Conservation (phyloP, 176 grass and related monocot species). For the Bromus sterilis region DNA sequence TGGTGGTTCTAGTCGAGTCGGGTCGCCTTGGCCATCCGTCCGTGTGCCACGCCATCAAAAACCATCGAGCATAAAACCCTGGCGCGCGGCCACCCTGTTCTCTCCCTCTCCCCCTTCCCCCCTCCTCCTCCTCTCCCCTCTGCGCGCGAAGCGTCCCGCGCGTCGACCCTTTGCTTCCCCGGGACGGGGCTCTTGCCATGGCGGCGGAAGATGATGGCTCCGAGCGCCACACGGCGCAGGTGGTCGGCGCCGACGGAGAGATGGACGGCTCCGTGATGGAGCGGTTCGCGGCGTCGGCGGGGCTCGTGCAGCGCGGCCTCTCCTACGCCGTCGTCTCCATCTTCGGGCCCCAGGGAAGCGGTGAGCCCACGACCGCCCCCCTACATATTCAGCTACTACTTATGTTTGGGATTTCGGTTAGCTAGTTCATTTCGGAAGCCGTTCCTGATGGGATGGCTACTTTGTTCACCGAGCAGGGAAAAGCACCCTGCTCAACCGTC, state of each 20-base stretch:
- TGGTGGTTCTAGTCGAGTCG: background rate
- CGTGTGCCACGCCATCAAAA: background rate
- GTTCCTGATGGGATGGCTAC: background rate
- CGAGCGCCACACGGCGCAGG: conserved; percentile 48
- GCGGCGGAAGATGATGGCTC: background rate
- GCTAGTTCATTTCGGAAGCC: background rate
- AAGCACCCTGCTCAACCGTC: conserved; percentile 85
- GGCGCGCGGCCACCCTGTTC: background rate
- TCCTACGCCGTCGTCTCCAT: conserved; percentile 90
- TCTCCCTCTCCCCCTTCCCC: background rate
- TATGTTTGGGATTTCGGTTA: background rate
- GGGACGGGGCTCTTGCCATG: background rate
- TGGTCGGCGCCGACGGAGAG: conserved; percentile 54
- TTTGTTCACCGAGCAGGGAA: conserved; percentile 41
- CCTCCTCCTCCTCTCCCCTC: background rate
- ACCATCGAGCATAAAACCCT: conserved; percentile 10
- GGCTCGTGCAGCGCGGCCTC: conserved; percentile 47
- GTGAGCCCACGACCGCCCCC: conserved; percentile 17
- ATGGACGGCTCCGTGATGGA: conserved; percentile 52
- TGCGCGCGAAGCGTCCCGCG: background rate
- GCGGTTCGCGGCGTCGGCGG: conserved; percentile 42
- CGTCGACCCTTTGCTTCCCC: background rate
- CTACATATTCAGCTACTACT: background rate
- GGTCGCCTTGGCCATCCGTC: background rate
- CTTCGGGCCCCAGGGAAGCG: conserved; percentile 85